phyloP scores from a whole-genome alignment of 805 yeast species.

The Wickerhamomyces kurtzmanii region DNA sequence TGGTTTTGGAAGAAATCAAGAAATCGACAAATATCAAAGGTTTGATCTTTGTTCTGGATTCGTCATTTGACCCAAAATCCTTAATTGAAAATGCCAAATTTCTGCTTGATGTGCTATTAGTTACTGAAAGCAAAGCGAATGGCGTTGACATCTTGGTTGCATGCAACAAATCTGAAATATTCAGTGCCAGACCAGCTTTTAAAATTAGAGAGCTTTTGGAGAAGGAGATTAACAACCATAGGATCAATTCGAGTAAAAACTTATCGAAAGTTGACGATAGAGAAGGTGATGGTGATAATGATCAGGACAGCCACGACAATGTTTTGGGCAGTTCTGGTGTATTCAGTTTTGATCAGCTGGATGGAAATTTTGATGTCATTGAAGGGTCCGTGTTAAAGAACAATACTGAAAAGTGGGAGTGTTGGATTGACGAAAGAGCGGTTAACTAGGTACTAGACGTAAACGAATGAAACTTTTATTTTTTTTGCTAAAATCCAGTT shows the following conservation, averaged over 20 bases:
- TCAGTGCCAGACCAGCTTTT: slow-evolving; percentile 65
- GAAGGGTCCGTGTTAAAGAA: slow-evolving; percentile 64
- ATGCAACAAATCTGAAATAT: slow-evolving; percentile 78
- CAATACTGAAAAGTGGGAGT: slow-evolving; percentile 50
- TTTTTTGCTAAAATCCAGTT: no score
- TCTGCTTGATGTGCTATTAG: slow-evolving; percentile 46
- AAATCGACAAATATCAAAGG: slow-evolving; percentile 45
- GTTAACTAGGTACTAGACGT: no score
- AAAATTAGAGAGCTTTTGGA: slow-evolving; percentile 56
- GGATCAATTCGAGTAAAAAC: slow-evolving; percentile 35
- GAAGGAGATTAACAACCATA: slow-evolving; percentile 47
- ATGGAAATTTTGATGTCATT: slow-evolving; percentile 60
- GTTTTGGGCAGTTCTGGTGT: slow-evolving; percentile 31
- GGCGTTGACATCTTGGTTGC: slow-evolving; percentile 73
- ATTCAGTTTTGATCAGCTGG: slow-evolving; percentile 61
- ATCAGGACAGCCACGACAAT: slow-evolving; percentile 33
- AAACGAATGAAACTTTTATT: no score
- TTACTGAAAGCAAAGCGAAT: slow-evolving; percentile 53
- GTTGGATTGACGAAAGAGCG: slow-evolving; percentile 73
- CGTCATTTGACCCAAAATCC: slow-evolving; percentile 41
- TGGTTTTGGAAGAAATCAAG: slow-evolving; percentile 38
- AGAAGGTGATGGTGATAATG: slow-evolving; percentile 19
- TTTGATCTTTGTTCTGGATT: slow-evolving; percentile 68
- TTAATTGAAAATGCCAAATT: slow-evolving; percentile 47
- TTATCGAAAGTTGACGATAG: slow-evolving; percentile 19